phyloP scores from a whole-genome alignment of 345 rosid genomes.

The Viola odorata region DNA sequence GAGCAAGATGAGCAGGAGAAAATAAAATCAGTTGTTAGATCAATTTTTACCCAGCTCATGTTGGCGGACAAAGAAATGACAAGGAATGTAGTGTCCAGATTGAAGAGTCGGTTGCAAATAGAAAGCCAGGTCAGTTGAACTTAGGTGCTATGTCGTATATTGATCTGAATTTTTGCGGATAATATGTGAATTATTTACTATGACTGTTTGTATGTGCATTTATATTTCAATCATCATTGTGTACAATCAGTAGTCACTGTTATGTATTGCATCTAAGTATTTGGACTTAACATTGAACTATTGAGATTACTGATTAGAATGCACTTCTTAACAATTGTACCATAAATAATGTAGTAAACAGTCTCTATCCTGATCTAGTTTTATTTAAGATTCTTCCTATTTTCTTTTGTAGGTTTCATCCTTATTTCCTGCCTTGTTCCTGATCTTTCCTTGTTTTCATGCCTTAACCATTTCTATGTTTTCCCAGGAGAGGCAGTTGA shows the following conservation, averaged over 20 bases:
- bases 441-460: slow-evolving; percentile 5
- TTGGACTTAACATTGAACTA: no score
- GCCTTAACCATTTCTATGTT: background rate
- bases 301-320: no score
- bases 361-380: background rate
- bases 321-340: no score
- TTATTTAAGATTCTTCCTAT: no score
- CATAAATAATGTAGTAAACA: background rate
- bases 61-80: slow-evolving; percentile 67
- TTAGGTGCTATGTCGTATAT: background rate
- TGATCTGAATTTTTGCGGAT: background rate
- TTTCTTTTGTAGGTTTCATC: no score
- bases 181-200: background rate
- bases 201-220: no score
- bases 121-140: slow-evolving; percentile 53
- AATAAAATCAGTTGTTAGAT: slow-evolving; percentile 55
- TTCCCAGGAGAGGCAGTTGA: slow-evolving; percentile 63
- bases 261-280: no score
- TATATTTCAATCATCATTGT: no score
- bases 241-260: no score
- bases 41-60: slow-evolving; percentile 78
- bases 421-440: background rate
- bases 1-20: slow-evolving; percentile 45
- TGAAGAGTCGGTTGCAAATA: slow-evolving; percentile 55
- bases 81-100: slow-evolving; percentile 42